Evolutionary conservation across 2,329 filamentous ascomycete genomes (phyloP).

Genomic region (Fusarium haematococcum): DNA sequence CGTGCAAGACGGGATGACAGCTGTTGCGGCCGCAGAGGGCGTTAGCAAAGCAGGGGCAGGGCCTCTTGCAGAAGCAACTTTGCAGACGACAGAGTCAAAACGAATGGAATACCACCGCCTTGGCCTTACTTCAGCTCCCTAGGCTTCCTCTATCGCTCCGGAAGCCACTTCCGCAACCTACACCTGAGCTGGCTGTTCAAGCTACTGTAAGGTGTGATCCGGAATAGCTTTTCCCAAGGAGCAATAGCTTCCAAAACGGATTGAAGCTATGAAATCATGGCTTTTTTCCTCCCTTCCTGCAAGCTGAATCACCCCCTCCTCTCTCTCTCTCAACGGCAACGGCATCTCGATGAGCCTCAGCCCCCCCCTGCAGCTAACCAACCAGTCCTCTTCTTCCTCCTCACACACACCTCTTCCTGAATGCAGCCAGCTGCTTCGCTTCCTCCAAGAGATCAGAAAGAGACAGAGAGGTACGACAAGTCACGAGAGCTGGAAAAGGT

Average conservation of each 20-base stretch:
- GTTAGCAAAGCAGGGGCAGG: background rate
- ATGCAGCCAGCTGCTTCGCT: background rate
- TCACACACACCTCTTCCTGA: background rate
- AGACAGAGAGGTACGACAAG: background rate
- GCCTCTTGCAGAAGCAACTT: background rate
- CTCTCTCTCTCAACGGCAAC: background rate
- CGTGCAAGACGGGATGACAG: background rate
- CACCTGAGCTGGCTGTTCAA: background rate
- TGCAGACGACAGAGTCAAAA: background rate
- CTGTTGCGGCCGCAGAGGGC: constrained; percentile 5
- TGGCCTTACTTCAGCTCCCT: constrained; percentile 7
- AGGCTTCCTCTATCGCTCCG: background rate
- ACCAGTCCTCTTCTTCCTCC: background rate
- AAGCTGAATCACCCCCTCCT: background rate
- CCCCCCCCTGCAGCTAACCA: background rate
- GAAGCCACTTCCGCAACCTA: constrained; percentile 13
- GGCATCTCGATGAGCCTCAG: constrained; percentile 20
- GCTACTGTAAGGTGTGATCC: background rate
- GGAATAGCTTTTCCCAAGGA: background rate
- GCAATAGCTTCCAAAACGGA: constrained; percentile 22
- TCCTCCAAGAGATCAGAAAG: background rate
- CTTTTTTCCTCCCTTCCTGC: background rate
- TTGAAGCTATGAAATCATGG: constrained; percentile 27
- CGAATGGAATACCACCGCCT: background rate
- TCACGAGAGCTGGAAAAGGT: background rate